phyloP scores from a whole-genome alignment of 1,284 basidiomycete species.

The Chondrostereum purpureum region DNA sequence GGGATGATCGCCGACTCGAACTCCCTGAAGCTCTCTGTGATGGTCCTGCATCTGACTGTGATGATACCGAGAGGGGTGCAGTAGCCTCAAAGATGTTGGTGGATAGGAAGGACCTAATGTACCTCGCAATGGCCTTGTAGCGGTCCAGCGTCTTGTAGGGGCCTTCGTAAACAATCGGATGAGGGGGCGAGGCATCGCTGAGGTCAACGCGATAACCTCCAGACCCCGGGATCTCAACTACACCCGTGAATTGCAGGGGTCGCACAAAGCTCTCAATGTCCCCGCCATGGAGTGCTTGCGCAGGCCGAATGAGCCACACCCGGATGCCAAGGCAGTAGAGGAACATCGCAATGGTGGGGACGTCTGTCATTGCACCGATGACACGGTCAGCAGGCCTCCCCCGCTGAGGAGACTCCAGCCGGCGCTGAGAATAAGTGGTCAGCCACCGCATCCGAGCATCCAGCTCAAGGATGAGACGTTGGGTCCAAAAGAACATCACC shows the following conservation, averaged over 20 bases:
- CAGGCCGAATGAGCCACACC: constrained; percentile 3
- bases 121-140: neutral
- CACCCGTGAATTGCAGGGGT: neutral
- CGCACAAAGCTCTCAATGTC: neutral
- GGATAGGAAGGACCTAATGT: neutral
- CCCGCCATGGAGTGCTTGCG: neutral
- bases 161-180: constrained; percentile 7
- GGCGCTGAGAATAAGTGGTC: neutral
- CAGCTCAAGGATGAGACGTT: constrained; percentile 1
- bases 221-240: neutral
- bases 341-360: neutral
- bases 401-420: neutral
- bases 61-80: neutral
- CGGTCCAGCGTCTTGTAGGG: constrained; percentile 1
- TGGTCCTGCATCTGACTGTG: too few relatives aligned
- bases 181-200: neutral
- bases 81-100: neutral
- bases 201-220: neutral
- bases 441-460: constrained; percentile 7
- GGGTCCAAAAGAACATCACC: neutral
- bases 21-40: too few relatives aligned
- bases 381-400: neutral
- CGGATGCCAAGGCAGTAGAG: constrained; percentile 4
- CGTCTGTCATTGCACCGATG: constrained; percentile 8
- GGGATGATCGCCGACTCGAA: too few relatives aligned